These are phyloP conservation scores for Begonia loranthoides DNA, from an alignment of 306 rosid species.

Conservation along the genomic window DNA sequence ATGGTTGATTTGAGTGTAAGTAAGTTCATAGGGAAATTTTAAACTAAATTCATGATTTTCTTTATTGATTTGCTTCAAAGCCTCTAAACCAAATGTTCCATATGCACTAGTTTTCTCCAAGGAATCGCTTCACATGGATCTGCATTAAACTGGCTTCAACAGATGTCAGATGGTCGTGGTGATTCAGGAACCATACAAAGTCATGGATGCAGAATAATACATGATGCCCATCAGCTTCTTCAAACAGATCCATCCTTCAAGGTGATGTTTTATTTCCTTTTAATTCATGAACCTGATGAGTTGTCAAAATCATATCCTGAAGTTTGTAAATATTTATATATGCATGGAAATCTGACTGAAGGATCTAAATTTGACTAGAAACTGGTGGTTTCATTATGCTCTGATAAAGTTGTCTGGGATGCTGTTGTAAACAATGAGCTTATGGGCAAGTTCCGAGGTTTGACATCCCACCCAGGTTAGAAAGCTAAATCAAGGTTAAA, in stretches of 20 bases:
- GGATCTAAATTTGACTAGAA: constrained; percentile 28
- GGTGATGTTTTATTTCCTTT: constrained; percentile 17
- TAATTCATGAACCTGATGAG: background rate
- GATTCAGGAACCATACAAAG: constrained; percentile 26
- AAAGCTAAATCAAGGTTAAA: too few species aligned
- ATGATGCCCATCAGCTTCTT: constrained; percentile 36
- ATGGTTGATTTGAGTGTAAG: background rate
- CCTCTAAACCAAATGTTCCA: constrained; percentile 14
- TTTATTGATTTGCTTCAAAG: constrained; percentile 1
- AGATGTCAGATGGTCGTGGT: constrained; percentile 13
- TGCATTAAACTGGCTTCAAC: constrained; percentile 18
- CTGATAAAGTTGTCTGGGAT: constrained; percentile 57
- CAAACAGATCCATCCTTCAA: constrained; percentile 39
- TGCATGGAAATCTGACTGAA: background rate
- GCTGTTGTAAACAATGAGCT: constrained; percentile 38
- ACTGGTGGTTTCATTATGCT: constrained; percentile 48
- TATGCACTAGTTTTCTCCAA: constrained; percentile 29
- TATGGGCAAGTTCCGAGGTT: constrained; percentile 25
- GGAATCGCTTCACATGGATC: constrained; percentile 22
- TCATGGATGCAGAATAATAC: constrained; percentile 26
- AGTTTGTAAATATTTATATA: background rate
- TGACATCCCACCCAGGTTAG: constrained; percentile 33
- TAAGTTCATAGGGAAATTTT: background rate
- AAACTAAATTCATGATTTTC: background rate
- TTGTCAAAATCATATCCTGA: background rate